These are phyloP conservation scores for Rubia peregrina DNA, from an alignment of 305 asterid species.

Conservation along the genomic window DNA sequence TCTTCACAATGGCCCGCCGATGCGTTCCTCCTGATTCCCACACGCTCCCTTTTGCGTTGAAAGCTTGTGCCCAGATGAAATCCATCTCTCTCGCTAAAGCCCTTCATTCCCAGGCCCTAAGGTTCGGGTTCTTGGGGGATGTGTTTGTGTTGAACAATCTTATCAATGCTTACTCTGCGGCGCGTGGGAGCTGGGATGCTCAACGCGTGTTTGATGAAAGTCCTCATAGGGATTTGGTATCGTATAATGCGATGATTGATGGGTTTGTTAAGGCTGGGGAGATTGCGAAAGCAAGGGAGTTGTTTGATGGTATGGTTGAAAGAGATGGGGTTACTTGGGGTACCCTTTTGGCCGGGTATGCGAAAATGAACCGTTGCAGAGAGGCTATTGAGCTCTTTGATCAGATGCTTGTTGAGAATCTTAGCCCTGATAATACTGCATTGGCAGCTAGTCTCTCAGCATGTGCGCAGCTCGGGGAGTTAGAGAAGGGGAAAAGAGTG, in stretches of 20 bases:
- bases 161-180: conserved; percentile 27
- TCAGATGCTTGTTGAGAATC: conserved; percentile 32
- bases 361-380: conserved; percentile 32
- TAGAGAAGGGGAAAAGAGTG: conserved; percentile 46
- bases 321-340: conserved; percentile 63
- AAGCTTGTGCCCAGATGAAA: conserved; percentile 48
- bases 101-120: conserved; percentile 49
- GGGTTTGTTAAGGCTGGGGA: conserved; percentile 58
- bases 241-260: conserved; percentile 57
- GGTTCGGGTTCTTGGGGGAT: conserved; percentile 52
- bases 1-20: conserved; percentile 41
- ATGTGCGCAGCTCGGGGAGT: conserved; percentile 63
- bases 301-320: conserved; percentile 56
- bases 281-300: conserved; percentile 33
- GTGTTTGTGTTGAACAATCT: conserved; percentile 51
- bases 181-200: conserved; percentile 33
- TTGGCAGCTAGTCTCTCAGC: conserved; percentile 66
- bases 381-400: conserved; percentile 58
- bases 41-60: conserved; percentile 63
- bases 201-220: conserved; percentile 44
- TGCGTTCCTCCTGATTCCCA: conserved; percentile 47
- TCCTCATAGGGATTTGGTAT: conserved; percentile 47
- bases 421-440: conserved; percentile 42
- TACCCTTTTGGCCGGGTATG: conserved; percentile 68
- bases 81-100: conserved; percentile 27